Percentiles rank a stretch among this genome's conserved stretches.
These are phyloP conservation scores for Metschnikowia dekortorum DNA, from an alignment of 805 yeast species.

Conservation along the genomic window DNA sequence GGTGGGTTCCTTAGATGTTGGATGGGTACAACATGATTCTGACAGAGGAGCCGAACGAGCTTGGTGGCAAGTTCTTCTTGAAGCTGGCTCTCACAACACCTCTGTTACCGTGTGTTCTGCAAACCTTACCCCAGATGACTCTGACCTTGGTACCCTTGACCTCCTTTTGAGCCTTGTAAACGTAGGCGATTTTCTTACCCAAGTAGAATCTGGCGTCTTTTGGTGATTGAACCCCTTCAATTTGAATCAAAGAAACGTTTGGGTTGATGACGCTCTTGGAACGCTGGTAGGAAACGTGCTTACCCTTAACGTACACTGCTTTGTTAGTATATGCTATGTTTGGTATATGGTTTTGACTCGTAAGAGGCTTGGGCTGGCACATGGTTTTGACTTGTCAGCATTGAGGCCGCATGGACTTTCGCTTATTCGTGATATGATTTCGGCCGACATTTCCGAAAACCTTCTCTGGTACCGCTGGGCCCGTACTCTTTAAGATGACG, in stretches of 20 bases:
- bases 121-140: conserved; percentile 99
- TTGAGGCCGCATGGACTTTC: too few relatives aligned
- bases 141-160: conserved; percentile 98
- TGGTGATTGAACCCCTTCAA: conserved; percentile 90
- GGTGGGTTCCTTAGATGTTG: conserved; percentile 70
- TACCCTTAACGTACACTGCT: conserved; percentile 98
- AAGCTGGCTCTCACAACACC: conserved; percentile 99
- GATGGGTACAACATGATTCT: conserved; percentile 99
- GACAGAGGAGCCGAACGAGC: conserved; percentile 99
- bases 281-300: conserved; percentile 99
- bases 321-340: conserved; percentile 29
- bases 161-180: conserved; percentile 98
- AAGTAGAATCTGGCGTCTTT: conserved; percentile 98
- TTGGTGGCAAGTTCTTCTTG: conserved; percentile 98
- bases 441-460: too few relatives aligned
- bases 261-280: conserved; percentile 98
- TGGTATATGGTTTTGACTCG: too few relatives aligned
- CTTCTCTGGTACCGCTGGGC: too few relatives aligned
- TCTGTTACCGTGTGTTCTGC: conserved; percentile 98
- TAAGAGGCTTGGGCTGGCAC: neutral
- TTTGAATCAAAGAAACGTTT: conserved; percentile 91
- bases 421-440: too few relatives aligned
- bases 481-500: too few relatives aligned
- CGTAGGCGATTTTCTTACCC: conserved; percentile 99
- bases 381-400: neutral